These are phyloP conservation scores for Osmanthus fragrans DNA, from an alignment of 257 asterid species.

Conservation along the genomic window DNA sequence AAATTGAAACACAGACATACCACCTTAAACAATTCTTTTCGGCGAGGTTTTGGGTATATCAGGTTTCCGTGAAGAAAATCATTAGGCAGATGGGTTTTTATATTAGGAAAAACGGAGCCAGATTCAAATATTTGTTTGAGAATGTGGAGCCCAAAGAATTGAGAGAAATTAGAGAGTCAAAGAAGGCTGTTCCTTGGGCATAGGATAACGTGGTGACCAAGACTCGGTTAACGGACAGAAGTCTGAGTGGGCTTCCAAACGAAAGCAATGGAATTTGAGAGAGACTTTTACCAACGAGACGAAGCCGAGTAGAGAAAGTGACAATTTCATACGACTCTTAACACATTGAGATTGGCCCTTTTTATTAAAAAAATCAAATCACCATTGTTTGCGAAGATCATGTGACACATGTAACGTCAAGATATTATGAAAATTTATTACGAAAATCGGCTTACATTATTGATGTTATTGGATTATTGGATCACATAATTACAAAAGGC, in stretches of 20 bases:
- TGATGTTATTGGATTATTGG: too few relatives aligned
- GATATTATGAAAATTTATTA: too few relatives aligned
- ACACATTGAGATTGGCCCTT: too few relatives aligned
- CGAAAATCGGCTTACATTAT: too few relatives aligned
- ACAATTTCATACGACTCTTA: too few relatives aligned
- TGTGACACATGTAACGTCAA: too few relatives aligned
- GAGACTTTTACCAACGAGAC: too few relatives aligned
- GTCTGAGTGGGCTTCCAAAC: not conserved
- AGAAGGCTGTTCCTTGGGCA: conserved; percentile 21
- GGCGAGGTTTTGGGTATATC: not conserved
- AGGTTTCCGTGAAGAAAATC: not conserved
- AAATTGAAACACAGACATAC: conserved; percentile 30
- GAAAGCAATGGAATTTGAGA: not conserved
- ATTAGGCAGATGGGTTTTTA: not conserved
- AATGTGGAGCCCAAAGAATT: not conserved
- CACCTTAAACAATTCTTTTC: conserved; percentile 3
- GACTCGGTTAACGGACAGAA: conserved; percentile 22
- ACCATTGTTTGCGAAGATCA: too few relatives aligned
- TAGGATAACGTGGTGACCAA: conserved; percentile 40
- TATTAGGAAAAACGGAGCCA: not conserved
- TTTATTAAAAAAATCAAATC: too few relatives aligned
- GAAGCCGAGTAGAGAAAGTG: too few relatives aligned
- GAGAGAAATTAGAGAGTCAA: not conserved
- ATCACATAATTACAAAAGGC: too few relatives aligned
- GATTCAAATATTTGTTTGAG: not conserved